Evolutionary conservation across 129 eudicot genomes (phyloP).

Genomic region (Artemisia annua): DNA sequence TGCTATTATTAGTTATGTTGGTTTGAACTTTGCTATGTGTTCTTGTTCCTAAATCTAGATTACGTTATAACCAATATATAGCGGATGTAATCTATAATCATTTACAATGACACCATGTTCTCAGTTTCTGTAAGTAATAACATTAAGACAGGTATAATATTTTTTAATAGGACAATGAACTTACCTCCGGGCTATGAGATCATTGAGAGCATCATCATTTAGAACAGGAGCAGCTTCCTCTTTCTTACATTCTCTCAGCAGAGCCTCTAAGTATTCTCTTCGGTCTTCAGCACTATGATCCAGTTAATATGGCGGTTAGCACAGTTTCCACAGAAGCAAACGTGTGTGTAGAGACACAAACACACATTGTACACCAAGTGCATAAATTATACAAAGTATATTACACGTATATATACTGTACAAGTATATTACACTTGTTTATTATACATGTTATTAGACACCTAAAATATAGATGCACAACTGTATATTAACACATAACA

Average conservation of each 20-base stretch:
- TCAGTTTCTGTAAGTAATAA: constrained; percentile 1
- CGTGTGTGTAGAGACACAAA: not conserved
- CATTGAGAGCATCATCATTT: constrained; percentile 87
- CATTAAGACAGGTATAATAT: constrained; percentile 6
- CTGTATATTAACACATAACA: not conserved
- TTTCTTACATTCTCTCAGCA: constrained; percentile 91
- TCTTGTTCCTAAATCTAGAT: constrained; percentile 15
- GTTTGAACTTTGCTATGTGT: not conserved
- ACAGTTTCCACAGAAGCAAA: not conserved
- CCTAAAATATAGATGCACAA: too few species aligned
- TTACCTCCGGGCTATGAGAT: constrained; percentile 92
- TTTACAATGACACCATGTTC: constrained; percentile 9
- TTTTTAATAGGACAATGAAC: constrained; percentile 1
- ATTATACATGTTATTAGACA: too few species aligned
- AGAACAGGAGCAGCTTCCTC: constrained; percentile 98
- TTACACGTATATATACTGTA: not conserved
- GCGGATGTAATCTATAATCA: constrained; percentile 10
- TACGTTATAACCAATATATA: not conserved
- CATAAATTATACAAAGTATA: not conserved
- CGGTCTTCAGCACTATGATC: constrained; percentile 91
- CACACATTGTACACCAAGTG: not conserved
- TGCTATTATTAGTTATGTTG: constrained; percentile 1
- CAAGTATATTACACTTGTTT: not conserved
- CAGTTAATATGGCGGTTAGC: constrained; percentile 6
- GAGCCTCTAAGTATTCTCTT: constrained; percentile 97